Evolutionary conservation across 257 asterid species (phyloP), one percentile per base, ranked within the genome.

Genomic region (Nicotiana attenuata): DNA sequence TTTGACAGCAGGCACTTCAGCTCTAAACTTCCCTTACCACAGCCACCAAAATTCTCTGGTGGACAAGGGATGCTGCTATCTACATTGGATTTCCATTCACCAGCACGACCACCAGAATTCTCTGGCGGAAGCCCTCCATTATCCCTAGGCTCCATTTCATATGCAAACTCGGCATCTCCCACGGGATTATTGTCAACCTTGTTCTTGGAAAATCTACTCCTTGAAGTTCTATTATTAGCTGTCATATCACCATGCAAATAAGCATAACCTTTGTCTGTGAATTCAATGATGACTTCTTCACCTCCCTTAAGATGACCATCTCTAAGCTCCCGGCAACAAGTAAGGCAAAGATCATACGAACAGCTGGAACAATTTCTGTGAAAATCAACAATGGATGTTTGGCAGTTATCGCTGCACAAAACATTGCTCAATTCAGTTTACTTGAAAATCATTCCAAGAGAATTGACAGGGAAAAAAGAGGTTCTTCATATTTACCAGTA

Each of bases 241-340:
- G 4, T 1, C 2, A 9, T n/a, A 1, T 10, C 29, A 68, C 96
- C 96, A 76, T 88, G 94, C 88, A 93, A 81, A 87, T 93, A 93
- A 3, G 26, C 75, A 3, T 17, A 61, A 20, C 83, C 89, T 7
- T 81, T 84, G 61, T 81, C 77, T 10, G 38, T 41, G 85, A 65
- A 89, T 66, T 78, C 22, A 31, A 64, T 57, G 66, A 57, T 47
- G 19, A 82, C 86, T 57, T 57, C 59, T 53, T 88, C 94, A 78
- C 85, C 85, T 57, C 92, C 92, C 55, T 33, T 87, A 52, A 90
- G 82, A 60, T 65, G 57, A 76, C 97, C 97, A 76, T 81, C 88
- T 57, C 97, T 89, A 57, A 95, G 85, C 89, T 95, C 99, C 82
- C 67, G 89, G 79, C 93, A 95, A 83, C 98, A 95, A 60, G 88